These are phyloP conservation scores for Symbiotaphrina buchneri DNA, from an alignment of 495 filamentous ascomycete species.

Conservation along the genomic window DNA sequence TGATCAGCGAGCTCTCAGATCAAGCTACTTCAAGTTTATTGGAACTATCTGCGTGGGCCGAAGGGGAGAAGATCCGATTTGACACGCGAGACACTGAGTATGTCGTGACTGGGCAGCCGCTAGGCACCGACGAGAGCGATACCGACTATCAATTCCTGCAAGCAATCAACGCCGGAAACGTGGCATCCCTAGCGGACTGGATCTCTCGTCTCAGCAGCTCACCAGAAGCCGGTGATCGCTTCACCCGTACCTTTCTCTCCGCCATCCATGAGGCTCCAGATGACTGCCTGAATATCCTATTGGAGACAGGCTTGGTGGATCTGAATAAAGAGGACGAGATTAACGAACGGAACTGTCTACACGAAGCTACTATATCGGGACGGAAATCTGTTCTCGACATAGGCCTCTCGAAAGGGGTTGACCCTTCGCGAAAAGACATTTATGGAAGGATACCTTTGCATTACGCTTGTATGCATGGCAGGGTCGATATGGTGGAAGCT, in stretches of 20 bases:
- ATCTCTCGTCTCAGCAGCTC: conserved; percentile 26
- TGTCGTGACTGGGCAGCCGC: conserved; percentile 33
- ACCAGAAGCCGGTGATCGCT: conserved; percentile 40
- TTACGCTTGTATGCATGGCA: conserved; percentile 89
- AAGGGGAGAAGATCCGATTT: conserved; percentile 76
- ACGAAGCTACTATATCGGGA: conserved; percentile 83
- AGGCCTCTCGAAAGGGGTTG: conserved; percentile 45
- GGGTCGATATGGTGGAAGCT: conserved; percentile 57
- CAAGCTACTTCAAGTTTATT: conserved; percentile 83
- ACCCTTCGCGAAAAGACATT: conserved; percentile 63
- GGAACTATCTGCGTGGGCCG: conserved; percentile 88
- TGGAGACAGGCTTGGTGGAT: conserved; percentile 65
- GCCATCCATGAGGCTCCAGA: conserved; percentile 71
- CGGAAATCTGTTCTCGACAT: conserved; percentile 51
- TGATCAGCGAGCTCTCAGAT: conserved; percentile 89
- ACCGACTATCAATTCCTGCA: conserved; percentile 75
- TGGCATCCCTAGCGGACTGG: conserved; percentile 37
- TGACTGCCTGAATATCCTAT: conserved; percentile 46
- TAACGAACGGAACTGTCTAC: conserved; percentile 87
- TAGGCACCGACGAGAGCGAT: conserved; percentile 63
- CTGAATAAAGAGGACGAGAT: conserved; percentile 85
- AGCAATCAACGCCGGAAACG: conserved; percentile 56
- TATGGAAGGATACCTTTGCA: conserved; percentile 88
- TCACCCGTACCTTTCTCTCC: conserved; percentile 73
- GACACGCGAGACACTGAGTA: conserved; percentile 40